Evolutionary conservation across 352 stramenopile species (phyloP), one percentile per base, ranked within the genome.

Genomic region (Pythium coloratum): DNA sequence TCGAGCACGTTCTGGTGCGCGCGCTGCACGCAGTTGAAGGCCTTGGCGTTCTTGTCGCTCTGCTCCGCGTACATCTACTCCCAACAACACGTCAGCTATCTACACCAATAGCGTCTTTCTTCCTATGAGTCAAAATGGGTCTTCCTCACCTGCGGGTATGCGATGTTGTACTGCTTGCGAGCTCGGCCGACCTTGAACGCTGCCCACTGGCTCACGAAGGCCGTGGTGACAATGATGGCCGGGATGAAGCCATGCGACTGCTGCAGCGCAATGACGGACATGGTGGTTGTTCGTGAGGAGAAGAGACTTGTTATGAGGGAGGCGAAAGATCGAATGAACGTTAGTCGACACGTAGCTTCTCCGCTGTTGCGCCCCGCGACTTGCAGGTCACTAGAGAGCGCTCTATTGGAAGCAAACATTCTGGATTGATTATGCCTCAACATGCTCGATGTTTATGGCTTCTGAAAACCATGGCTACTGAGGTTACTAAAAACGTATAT

Each of bases 1-100:
- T 98, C 92, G 46, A 97, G 76, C 49, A 97, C 72, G 69, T 98
- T 95, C 75, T 98, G 94, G 78, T 98, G 92, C 28, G 81, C 87
- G 50, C 93, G 81, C 74, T 98, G 94, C 59, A 97, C 76, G 61
- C 89, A 96, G 80, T 98, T 98, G 74, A 98, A 94, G 2, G 78
- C 86, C 65, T 84, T 93, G 58, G 81, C 90, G 67, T 98, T 86
- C 75, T 97, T 95, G 67, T 94, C 86, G 59, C 72, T 88, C 71
- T 94, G 75, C 62, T 97, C 86, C 0, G 88, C 90, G 72, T 97
- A 97, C 75, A 97, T 91, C 77, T 94, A 69, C 40, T 34, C 55
- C 20, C 20, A 24, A 24, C 20, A 24, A 24, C 20, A 24, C 20
- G 20, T 24, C 20, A 24, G 20, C 20, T 24, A 24, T 24, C 20